Base-by-base conservation (phyloP, 1,139 yeast species). In the Diutina pseudorugosa region DNA sequence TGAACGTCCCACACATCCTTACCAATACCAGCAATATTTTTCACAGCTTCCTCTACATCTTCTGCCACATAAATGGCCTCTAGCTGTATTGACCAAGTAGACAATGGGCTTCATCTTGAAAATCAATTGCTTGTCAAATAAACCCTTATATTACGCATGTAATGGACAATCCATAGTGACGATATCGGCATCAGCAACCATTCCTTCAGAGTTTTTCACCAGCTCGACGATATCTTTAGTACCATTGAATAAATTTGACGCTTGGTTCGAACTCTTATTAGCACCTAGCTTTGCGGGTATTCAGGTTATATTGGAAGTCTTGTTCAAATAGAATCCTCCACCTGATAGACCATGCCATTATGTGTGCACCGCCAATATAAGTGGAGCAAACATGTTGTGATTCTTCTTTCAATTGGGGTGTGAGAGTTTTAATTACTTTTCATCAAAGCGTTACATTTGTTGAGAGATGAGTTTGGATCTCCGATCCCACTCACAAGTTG, bases 1-100 rank as follows among this genome's bases (percentile, higher is more conserved):
- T 85, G 94, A 33, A 83, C 83, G 71, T 64, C 77, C 89, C 93
- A 85, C 52, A 86, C 94, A 65, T 85, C 94, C 61, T 94, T 94
- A 61, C 91, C 93, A 63, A 85, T 85, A 51, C 93, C 91, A 59
- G 83, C 73, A 55, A 85, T 67, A 44, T 80, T 70, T 53, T 75
- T 64, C 51, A 85, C 76, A 0, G 93, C 93, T 16, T 75, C 91
- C 0, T 90, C 90, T 55, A 85, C 86, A 60, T 81, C 94, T 59
- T 85, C 75, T 51, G 81, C 83, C 53, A 75, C 81, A 65, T 85
- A 77, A 58, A 85, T 84, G 52, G 91, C 94, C 94, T 65, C 95
- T 79, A 18, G 95, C 94, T 52, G 94, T 86, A 73, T 86, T 85
- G 55, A 86, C 88, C 57, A 85, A 72, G 75, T 85, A 80, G 16